Conservation (phyloP, 805 yeast species). For the Ogataea neopini region DNA sequence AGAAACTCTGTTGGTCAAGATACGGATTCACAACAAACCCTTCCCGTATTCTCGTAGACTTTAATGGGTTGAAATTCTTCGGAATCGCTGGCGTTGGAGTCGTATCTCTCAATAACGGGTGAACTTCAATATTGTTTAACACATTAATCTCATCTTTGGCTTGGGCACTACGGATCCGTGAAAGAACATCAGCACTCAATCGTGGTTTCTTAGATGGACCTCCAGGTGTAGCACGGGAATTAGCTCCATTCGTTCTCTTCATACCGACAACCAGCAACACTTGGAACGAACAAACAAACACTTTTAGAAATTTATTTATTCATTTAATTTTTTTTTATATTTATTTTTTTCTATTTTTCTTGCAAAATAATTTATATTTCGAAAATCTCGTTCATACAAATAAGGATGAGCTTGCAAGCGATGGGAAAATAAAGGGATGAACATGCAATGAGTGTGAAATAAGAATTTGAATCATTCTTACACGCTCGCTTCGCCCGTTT, state of each 20-base stretch:
- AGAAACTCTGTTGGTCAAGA: conserved; percentile 31
- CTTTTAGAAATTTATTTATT: background rate
- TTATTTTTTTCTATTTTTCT: background rate
- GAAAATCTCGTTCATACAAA: no score
- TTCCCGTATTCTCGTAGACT: conserved; percentile 22
- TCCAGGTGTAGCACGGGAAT: no score
- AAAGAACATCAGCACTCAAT: conserved; percentile 4
- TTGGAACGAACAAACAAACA: no score
- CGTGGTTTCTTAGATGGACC: conserved; percentile 1
- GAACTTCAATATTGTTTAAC: conserved; percentile 29
- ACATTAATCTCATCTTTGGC: conserved; percentile 7
- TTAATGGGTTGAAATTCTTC: conserved; percentile 26
- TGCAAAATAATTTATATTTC: background rate
- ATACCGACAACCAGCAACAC: no score
- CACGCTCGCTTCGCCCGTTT: no score
- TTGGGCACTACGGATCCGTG: conserved; percentile 7
- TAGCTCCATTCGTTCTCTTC: background rate
- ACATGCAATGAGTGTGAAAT: no score
- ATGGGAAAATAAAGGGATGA: no score
- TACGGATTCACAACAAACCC: conserved; percentile 38
- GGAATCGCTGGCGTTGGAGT: conserved; percentile 18
- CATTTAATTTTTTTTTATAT: background rate
- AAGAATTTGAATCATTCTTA: no score
- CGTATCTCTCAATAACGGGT: conserved; percentile 30
- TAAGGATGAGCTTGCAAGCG: no score